phyloP scores from a whole-genome alignment of 768 basidiomycete genomes.

The Termitomyces sp. region DNA sequence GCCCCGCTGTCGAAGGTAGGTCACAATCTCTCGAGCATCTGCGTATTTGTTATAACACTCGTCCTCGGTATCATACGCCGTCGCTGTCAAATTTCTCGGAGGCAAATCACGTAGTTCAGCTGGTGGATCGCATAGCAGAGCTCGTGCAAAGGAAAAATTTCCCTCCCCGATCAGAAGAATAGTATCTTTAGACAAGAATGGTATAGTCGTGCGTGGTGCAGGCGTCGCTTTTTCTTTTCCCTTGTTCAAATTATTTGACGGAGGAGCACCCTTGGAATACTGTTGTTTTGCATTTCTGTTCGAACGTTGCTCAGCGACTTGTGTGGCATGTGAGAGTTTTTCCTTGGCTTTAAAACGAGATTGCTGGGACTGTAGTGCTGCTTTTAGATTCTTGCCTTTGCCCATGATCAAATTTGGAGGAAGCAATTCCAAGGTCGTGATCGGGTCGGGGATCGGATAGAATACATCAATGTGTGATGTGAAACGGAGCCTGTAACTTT shows the following conservation, averaged over 20 bases:
- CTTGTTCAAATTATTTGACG: slow-evolving; percentile 14
- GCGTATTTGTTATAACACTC: slow-evolving; percentile 83
- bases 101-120: slow-evolving; percentile 51
- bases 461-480: no score
- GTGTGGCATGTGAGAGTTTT: slow-evolving; percentile 48
- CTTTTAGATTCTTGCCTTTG: slow-evolving; percentile 60
- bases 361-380: slow-evolving; percentile 68
- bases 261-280: slow-evolving; percentile 12
- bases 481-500: no score
- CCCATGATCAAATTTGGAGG: slow-evolving; percentile 29
- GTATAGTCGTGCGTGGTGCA: slow-evolving; percentile 46
- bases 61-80: slow-evolving; percentile 78
- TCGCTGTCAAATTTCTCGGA: slow-evolving; percentile 73
- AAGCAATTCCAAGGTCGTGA: not conserved
- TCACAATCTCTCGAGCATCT: slow-evolving; percentile 60
- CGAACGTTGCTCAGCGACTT: slow-evolving; percentile 46
- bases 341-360: slow-evolving; percentile 60
- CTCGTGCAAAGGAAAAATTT: slow-evolving; percentile 88
- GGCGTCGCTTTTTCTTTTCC: slow-evolving; percentile 40
- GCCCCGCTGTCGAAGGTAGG: slow-evolving; percentile 51
- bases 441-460: slow-evolving; percentile 6
- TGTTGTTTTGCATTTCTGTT: slow-evolving; percentile 28
- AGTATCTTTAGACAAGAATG: slow-evolving; percentile 60
- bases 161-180: slow-evolving; percentile 90
- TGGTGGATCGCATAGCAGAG: slow-evolving; percentile 54